Percentiles rank a stretch among this genome's conserved stretches.
phyloP scores from a whole-genome alignment of 2,329 filamentous ascomycete genomes.

The Pestalotiopsis sp. region DNA sequence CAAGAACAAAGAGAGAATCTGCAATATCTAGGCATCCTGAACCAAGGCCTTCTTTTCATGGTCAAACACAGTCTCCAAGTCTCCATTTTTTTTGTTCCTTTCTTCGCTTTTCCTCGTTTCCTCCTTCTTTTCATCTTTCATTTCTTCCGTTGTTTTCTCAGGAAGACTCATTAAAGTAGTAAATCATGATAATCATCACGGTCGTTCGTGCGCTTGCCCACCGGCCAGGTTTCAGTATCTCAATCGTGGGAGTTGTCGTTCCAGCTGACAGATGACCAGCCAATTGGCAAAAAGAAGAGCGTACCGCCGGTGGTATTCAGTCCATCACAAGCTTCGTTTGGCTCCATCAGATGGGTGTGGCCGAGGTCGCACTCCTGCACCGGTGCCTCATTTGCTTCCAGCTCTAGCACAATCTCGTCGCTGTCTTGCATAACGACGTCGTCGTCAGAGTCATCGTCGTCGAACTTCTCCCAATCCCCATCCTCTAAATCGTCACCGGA shows the following conservation, averaged over 20 bases:
- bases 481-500: neutral
- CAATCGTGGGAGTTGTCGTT: neutral
- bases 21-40: neutral
- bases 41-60: neutral
- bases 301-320: neutral
- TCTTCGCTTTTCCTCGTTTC: too few species aligned
- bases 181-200: neutral
- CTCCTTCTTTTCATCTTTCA: too few species aligned
- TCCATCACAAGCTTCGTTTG: neutral
- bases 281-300: constrained; percentile 3
- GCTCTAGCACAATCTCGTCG: neutral
- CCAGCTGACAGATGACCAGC: neutral
- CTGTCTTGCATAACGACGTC: neutral
- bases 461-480: neutral
- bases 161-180: too few species aligned
- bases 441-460: neutral
- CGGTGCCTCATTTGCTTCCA: neutral
- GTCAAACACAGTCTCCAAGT: neutral
- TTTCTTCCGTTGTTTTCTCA: too few species aligned
- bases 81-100: too few species aligned
- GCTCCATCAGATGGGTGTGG: constrained; percentile 6
- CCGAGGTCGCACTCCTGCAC: constrained; percentile 10
- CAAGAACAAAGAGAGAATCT: neutral
- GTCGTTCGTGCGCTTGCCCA: neutral
- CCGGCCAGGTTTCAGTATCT: neutral